Base-by-base conservation (phyloP, 2,329 filamentous ascomycete species). In the Aspergillus japonicus region DNA sequence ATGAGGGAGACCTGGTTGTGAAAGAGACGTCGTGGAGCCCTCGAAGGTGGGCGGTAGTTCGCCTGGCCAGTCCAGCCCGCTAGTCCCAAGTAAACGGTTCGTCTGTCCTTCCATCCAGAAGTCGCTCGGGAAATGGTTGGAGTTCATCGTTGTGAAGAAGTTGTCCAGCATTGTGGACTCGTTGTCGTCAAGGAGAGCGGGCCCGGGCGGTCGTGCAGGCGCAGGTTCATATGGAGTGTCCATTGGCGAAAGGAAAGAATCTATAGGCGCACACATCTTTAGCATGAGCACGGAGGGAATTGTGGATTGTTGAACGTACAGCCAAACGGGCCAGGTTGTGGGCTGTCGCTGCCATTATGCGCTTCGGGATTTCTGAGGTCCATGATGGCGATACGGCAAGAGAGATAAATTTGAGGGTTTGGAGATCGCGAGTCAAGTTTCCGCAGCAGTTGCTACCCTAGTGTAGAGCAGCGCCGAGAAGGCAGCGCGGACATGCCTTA, bases 31-130 rank as follows among this genome's bases (percentile, higher is more conserved):
- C 1, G 84, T 80, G 12, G 87, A 85, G 54, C 87, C 87, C 76
- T 90, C 84, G 64, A 89, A 86, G 52, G 82, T 82, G 1, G 87
- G 87, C 5, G 87, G 87, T 21, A 89, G 76, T 60, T 86, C 84
- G 21, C 72, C 69, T 26, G 71, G 64, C 76, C 76, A 79, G 50
- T 76, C 74, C 35, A 78, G 70, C 23, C 69, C 68, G 39, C 71
- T 60, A 11, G 66, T 29, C 11, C 67, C 67, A 8, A 68, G 61
- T 2, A 68, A 50, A 59, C 74, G 76, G 51, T 69, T 71, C 33
- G 69, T 65, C 39, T 67, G 66, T 4, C 65, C 57, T 19, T 68
- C 63, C 42, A 76, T 65, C 74, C 75, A 78, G 50, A 76, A 72
- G 48, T 78, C 77, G 56, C 71, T 74, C 26, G 70, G 67, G 23